Evolutionary conservation across 768 basidiomycete genomes (phyloP).

Genomic region (Amanita muscaria): DNA sequence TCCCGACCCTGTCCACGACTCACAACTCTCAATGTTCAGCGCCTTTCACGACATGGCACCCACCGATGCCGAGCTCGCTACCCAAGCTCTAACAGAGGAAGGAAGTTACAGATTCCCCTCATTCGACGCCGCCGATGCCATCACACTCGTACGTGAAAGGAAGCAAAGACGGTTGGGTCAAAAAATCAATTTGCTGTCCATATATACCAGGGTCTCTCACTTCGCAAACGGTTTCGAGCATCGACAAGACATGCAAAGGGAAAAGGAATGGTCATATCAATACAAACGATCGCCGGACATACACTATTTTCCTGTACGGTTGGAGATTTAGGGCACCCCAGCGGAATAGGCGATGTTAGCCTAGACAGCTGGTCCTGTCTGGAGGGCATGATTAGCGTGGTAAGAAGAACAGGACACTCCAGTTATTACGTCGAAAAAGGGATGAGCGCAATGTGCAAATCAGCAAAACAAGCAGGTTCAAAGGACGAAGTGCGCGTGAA

Average conservation of each 20-base stretch:
- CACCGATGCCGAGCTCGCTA: conserved; percentile 65
- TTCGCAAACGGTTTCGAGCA: conserved; percentile 77
- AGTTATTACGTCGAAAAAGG: conserved; percentile 84
- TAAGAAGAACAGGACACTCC: conserved; percentile 73
- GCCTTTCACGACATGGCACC: conserved; percentile 54
- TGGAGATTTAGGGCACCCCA: conserved; percentile 62
- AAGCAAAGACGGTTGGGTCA: background rate
- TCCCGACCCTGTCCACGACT: background rate
- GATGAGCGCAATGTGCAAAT: conserved; percentile 77
- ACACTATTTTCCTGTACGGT: conserved; percentile 77
- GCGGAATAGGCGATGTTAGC: conserved; percentile 67
- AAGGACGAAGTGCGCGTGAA: conserved; percentile 55
- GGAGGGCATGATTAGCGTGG: conserved; percentile 74
- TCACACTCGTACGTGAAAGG: conserved; percentile 49
- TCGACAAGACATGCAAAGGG: conserved; percentile 65
- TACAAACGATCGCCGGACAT: conserved; percentile 74
- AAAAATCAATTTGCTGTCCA: too few species aligned
- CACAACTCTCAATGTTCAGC: conserved; percentile 43
- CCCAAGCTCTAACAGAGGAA: conserved; percentile 65
- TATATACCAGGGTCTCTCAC: conserved; percentile 45
- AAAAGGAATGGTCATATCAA: conserved; percentile 73
- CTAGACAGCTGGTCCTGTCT: conserved; percentile 73
- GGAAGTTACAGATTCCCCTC: conserved; percentile 58
- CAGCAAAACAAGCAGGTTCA: conserved; percentile 61
- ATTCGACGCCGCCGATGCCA: conserved; percentile 71